Conservation (phyloP, 2,329 filamentous ascomycete genomes). For the Metarhizium rileyi region DNA sequence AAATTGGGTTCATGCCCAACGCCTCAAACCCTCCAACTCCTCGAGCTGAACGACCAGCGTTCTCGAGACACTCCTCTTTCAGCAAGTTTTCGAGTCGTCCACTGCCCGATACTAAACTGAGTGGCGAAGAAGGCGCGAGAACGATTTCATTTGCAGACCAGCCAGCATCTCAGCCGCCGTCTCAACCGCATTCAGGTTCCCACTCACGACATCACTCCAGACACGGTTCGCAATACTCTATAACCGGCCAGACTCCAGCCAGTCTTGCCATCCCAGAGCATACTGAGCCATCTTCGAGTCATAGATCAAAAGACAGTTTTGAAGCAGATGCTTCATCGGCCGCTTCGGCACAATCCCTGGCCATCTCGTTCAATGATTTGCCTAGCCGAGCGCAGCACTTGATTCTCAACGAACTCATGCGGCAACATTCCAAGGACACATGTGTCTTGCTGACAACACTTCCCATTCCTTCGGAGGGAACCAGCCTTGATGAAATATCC, state of each 20-base stretch:
- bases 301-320: slow-evolving; percentile 6
- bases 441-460: slow-evolving; percentile 77
- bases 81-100: slow-evolving; percentile 54
- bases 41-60: slow-evolving; percentile 25
- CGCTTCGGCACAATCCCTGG: slow-evolving; percentile 51
- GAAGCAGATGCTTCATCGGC: slow-evolving; percentile 27
- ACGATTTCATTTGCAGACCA: slow-evolving; percentile 53
- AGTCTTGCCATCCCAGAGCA: slow-evolving; percentile 35
- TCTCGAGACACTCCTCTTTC: slow-evolving; percentile 36
- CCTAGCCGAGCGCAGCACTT: slow-evolving; percentile 77
- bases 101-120: slow-evolving; percentile 49
- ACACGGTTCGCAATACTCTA: slow-evolving; percentile 26
- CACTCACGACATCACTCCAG: slow-evolving; percentile 27
- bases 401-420: slow-evolving; percentile 78
- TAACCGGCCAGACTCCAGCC: slow-evolving; percentile 22
- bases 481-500: slow-evolving; percentile 57
- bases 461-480: slow-evolving; percentile 71
- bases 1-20: slow-evolving; percentile 58
- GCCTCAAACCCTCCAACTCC: slow-evolving; percentile 14
- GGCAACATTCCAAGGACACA: slow-evolving; percentile 55
- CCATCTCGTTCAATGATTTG: slow-evolving; percentile 77
- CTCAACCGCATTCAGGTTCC: slow-evolving; percentile 10
- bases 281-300: slow-evolving; percentile 10
- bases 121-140: slow-evolving; percentile 42
- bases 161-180: slow-evolving; percentile 11